Base-by-base conservation (phyloP, 139 green algal species). In the Chlamydomonas applanata region DNA sequence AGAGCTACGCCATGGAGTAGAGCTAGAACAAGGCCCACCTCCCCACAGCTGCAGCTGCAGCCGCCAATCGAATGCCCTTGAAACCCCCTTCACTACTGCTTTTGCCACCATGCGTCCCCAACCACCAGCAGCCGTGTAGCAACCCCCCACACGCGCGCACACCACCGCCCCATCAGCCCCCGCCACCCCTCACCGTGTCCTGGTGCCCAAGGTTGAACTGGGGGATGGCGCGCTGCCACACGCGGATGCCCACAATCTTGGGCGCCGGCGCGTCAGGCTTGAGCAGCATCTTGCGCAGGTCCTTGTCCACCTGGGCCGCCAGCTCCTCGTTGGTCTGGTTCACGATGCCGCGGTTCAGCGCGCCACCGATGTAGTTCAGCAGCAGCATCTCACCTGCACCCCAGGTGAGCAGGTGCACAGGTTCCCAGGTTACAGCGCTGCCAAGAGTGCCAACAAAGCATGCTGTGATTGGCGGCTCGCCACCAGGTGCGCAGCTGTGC, bases 151-250 rank as follows among this genome's bases (percentile, higher is more conserved):
- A 49, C 7, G 11, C 7, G 7, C 11, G 40, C 40, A 49, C n/a
- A 49, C 11, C 40, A 49, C 11, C 40, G 40, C 11, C 40, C 33
- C 64, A 4, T 24, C 64, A 29, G 40, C 40, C 11, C 40, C 40
- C 7, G 40, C 7, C 40, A 29, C 36, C 59, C 1, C 59, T 22
- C 56, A 79, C 77, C 77, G 79, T 40, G 34, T 93, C 88, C 17
- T 90, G 33, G 83, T 99, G 95, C 14, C 91, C 95, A 14, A 99
- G 57, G 76, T 97, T 98, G 87, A 99, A 99, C 80, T 99, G 96
- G 0, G 96, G 96, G 82, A 99, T 99, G 77, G 96, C 96, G 22
- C 87, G 88, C 11, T 87, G 92, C 96, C 96, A 99, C 44, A 96
- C 85, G n/a, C 92, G 86, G 44, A 98, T 80, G 33, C 93, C 96